Evolutionary conservation across 2,329 filamentous ascomycete genomes (phyloP).

Genomic region (Escovopsis sp.): DNA sequence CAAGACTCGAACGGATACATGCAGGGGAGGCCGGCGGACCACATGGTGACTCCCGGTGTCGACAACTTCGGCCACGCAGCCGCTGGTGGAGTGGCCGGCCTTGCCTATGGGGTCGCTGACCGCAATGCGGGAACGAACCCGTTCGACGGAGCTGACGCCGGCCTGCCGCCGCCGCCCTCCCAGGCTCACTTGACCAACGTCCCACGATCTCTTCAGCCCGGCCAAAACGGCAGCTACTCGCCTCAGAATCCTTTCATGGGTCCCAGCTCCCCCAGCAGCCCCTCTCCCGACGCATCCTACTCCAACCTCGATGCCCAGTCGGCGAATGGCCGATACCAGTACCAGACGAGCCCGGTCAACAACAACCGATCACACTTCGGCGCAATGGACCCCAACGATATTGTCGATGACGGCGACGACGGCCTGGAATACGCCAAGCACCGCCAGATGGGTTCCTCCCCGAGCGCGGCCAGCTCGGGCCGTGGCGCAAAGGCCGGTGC

Average conservation of each 20-base stretch:
- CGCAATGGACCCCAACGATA: slow-evolving; percentile 60
- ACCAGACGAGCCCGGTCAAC: slow-evolving; percentile 30
- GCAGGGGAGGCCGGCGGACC: slow-evolving; percentile 2
- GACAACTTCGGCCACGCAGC: slow-evolving; percentile 52
- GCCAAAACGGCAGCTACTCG: slow-evolving; percentile 8
- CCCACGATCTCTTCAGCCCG: slow-evolving; percentile 8
- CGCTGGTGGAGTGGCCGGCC: slow-evolving; percentile 50
- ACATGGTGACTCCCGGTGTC: slow-evolving; percentile 41
- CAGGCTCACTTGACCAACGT: slow-evolving; percentile 13
- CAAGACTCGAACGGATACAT: not conserved
- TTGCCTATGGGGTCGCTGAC: slow-evolving; percentile 51
- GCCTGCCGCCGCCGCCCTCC: slow-evolving; percentile 23
- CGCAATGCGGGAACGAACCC: slow-evolving; percentile 49
- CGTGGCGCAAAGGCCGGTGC: slow-evolving; percentile 11
- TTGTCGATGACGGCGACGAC: slow-evolving; percentile 80
- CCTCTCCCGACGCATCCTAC: slow-evolving; percentile 33
- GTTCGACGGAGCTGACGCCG: slow-evolving; percentile 39
- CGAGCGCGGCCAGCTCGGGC: slow-evolving; percentile 36
- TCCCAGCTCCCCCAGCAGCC: slow-evolving; percentile 11
- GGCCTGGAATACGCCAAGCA: slow-evolving; percentile 44
- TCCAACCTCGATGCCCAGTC: slow-evolving; percentile 30
- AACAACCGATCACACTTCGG: slow-evolving; percentile 35
- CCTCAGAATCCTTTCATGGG: slow-evolving; percentile 18
- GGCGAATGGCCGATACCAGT: slow-evolving; percentile 51
- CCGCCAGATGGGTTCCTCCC: slow-evolving; percentile 38